These are phyloP conservation scores for Phytophthora lateralis DNA, from an alignment of 352 stramenopile species.

Conservation along the genomic window DNA sequence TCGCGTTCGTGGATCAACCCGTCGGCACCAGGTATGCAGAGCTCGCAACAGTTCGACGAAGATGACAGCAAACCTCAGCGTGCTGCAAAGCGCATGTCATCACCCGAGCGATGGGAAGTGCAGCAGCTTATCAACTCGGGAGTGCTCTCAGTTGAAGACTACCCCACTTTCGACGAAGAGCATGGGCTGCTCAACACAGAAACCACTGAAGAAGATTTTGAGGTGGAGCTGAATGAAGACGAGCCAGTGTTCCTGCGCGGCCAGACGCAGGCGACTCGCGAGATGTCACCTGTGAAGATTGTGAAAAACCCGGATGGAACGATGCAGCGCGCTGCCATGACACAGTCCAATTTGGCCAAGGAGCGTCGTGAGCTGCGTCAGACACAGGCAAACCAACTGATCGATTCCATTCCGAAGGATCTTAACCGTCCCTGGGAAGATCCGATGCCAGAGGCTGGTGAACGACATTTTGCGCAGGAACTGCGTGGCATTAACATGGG, in stretches of 20 bases:
- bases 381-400: conserved; percentile 97
- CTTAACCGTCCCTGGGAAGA: conserved; percentile 99
- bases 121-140: conserved; percentile 98
- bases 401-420: conserved; percentile 98
- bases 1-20: conserved; percentile 84
- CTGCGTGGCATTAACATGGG: conserved; percentile 92
- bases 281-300: conserved; percentile 97
- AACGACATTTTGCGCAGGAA: conserved; percentile 98
- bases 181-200: conserved; percentile 83
- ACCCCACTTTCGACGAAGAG: conserved; percentile 97
- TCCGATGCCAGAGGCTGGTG: conserved; percentile 96
- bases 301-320: conserved; percentile 99
- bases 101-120: conserved; percentile 97
- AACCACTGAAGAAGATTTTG: conserved; percentile 86
- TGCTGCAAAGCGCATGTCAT: conserved; percentile 91
- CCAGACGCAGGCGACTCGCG: conserved; percentile 90
- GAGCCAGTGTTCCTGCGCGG: conserved; percentile 97
- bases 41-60: conserved; percentile 60
- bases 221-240: conserved; percentile 97
- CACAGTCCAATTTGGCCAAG: conserved; percentile 96
- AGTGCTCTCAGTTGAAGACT: conserved; percentile 97
- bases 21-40: conserved; percentile 85
- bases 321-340: conserved; percentile 97
- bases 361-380: conserved; percentile 97
- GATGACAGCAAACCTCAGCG: conserved; percentile 78